Conservation (phyloP, 805 yeast genomes). For the Jamesozyma piceae region DNA sequence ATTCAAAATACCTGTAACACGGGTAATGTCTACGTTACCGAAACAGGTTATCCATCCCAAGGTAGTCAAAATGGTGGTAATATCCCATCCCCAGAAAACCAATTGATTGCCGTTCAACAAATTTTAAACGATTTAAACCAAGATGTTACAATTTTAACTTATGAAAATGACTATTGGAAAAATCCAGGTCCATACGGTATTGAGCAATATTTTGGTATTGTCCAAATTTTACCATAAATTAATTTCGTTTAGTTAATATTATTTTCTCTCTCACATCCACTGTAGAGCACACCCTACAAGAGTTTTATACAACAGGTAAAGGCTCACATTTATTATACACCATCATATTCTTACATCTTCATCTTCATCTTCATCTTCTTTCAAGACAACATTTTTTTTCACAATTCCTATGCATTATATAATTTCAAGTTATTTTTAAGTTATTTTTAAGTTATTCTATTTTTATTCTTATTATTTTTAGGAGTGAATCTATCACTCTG, state of each 20-base stretch:
- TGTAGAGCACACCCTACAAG: background rate
- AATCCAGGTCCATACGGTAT: slow-evolving; percentile 72
- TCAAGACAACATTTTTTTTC: too few species aligned
- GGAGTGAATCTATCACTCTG: too few species aligned
- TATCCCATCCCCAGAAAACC: slow-evolving; percentile 63
- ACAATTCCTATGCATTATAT: background rate
- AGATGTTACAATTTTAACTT: slow-evolving; percentile 62
- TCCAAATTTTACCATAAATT: slow-evolving; percentile 24
- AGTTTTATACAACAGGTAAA: too few species aligned
- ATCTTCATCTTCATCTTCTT: background rate
- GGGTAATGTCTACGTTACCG: slow-evolving; percentile 54
- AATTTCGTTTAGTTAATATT: background rate
- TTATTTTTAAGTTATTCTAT: too few species aligned
- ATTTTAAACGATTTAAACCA: slow-evolving; percentile 51
- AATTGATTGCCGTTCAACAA: slow-evolving; percentile 53
- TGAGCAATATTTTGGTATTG: slow-evolving; percentile 79
- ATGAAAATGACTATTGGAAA: slow-evolving; percentile 85
- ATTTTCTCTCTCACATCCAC: background rate
- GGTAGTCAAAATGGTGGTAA: slow-evolving; percentile 68
- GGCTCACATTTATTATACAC: background rate
- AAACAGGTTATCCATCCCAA: slow-evolving; percentile 80
- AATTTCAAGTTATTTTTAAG: background rate
- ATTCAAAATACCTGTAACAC: slow-evolving; percentile 48
- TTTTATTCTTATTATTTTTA: background rate
- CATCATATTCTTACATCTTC: background rate